phyloP scores from a whole-genome alignment of 2,329 filamentous ascomycete species.

The Endothia cerciana region DNA sequence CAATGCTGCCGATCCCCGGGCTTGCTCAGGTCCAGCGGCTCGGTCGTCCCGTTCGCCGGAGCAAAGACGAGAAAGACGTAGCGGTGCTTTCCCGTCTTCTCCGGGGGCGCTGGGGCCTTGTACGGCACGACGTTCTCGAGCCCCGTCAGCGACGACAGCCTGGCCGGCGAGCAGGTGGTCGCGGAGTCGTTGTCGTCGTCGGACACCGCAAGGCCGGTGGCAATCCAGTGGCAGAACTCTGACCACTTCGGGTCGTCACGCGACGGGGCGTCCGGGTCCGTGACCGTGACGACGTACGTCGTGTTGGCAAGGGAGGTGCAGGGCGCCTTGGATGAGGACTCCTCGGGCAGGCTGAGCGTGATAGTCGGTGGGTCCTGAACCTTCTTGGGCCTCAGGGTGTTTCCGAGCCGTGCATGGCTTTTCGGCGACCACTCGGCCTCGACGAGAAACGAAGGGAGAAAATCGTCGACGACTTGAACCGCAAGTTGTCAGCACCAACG shows the following conservation, averaged over 20 bases:
- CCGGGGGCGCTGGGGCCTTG: constrained; percentile 46
- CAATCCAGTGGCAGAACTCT: constrained; percentile 52
- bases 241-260: constrained; percentile 48
- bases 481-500: constrained; percentile 3
- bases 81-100: constrained; percentile 47
- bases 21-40: constrained; percentile 39
- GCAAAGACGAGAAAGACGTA: constrained; percentile 48
- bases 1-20: constrained; percentile 45
- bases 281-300: constrained; percentile 41
- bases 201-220: constrained; percentile 38
- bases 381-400: constrained; percentile 45
- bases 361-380: constrained; percentile 42
- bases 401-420: constrained; percentile 54
- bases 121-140: constrained; percentile 45
- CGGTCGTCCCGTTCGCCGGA: constrained; percentile 44
- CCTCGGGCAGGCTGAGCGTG: constrained; percentile 34
- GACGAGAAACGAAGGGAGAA: constrained; percentile 57
- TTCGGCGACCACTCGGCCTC: constrained; percentile 50
- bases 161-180: neutral
- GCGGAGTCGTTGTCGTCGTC: neutral
- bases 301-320: constrained; percentile 23
- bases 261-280: constrained; percentile 49
- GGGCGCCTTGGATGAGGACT: constrained; percentile 18
- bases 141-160: neutral
- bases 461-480: constrained; percentile 59